These are phyloP conservation scores for Ceratocystis variospora DNA, from an alignment of 2,329 filamentous ascomycete genomes.

Conservation along the genomic window DNA sequence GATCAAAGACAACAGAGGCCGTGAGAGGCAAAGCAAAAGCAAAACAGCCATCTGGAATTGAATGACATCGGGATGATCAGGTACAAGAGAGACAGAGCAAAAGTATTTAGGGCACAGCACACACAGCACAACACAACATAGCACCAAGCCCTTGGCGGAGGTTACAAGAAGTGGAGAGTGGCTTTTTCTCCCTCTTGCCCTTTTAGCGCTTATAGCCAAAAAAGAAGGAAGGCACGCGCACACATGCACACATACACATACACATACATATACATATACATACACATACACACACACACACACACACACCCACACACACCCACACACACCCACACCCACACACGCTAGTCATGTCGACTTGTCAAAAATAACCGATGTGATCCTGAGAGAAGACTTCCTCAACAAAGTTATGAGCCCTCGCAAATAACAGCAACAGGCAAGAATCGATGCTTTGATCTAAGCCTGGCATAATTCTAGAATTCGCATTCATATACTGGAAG, in stretches of 20 bases:
- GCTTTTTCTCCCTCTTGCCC: not conserved
- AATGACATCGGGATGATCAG: conserved; percentile 5
- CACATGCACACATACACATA: not conserved
- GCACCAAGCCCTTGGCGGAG: not conserved
- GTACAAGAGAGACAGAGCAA: not conserved
- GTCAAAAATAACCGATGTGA: not conserved
- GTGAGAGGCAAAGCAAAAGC: not conserved
- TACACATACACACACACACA: not conserved
- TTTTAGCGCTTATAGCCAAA: not conserved
- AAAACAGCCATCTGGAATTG: not conserved
- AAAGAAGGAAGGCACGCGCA: not conserved
- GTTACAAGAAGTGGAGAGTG: not conserved
- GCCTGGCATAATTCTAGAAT: too few relatives aligned
- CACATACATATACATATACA: not conserved
- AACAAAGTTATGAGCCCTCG: too few relatives aligned
- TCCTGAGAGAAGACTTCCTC: not conserved
- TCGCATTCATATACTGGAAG: not conserved
- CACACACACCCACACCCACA: not conserved
- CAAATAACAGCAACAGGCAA: too few relatives aligned
- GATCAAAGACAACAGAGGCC: not conserved
- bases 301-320: not conserved
- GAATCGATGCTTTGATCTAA: too few relatives aligned
- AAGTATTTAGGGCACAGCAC: not conserved
- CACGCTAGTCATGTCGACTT: not conserved
- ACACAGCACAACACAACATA: not conserved